Conservation (phyloP, 2,329 filamentous ascomycete species). For the Cryphonectria parasitica region DNA sequence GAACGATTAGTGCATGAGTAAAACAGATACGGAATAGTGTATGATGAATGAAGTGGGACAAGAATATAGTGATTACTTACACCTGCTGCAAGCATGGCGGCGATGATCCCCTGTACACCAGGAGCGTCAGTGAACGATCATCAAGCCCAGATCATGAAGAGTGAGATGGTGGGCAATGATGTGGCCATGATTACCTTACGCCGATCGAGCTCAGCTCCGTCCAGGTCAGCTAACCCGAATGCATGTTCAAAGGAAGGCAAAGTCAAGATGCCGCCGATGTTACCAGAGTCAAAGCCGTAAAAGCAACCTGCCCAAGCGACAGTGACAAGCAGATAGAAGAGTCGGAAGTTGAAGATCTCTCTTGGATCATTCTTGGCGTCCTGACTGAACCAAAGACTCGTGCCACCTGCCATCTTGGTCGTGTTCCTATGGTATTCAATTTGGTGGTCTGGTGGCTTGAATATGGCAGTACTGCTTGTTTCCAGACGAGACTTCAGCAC, state of each 20-base stretch:
- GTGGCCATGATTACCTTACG: neutral
- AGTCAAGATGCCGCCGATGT: constrained; percentile 44
- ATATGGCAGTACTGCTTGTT: too few relatives aligned
- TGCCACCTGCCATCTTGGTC: constrained; percentile 42
- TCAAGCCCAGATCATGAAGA: neutral
- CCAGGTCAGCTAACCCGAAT: constrained; percentile 40
- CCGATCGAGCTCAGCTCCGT: constrained; percentile 33
- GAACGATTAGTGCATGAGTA: constrained; percentile 12
- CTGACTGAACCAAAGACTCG: constrained; percentile 43
- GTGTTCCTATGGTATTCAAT: neutral
- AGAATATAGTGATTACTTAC: neutral
- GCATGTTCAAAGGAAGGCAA: constrained; percentile 42
- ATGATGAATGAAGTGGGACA: too few relatives aligned
- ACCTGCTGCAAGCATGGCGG: neutral
- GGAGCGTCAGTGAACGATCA: neutral
- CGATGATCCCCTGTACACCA: neutral
- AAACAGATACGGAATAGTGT: too few relatives aligned
- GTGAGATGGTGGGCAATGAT: too few relatives aligned
- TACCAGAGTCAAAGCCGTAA: constrained; percentile 46
- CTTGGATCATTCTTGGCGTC: constrained; percentile 43
- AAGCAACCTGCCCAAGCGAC: constrained; percentile 44
- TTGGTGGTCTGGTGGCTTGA: neutral
- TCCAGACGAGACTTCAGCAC: too few relatives aligned
- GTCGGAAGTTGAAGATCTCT: constrained; percentile 43
- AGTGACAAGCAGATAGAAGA: constrained; percentile 39